Evolutionary conservation across 1,284 basidiomycete species (phyloP).

Genomic region (Cutaneotrichosporon arboriforme): DNA sequence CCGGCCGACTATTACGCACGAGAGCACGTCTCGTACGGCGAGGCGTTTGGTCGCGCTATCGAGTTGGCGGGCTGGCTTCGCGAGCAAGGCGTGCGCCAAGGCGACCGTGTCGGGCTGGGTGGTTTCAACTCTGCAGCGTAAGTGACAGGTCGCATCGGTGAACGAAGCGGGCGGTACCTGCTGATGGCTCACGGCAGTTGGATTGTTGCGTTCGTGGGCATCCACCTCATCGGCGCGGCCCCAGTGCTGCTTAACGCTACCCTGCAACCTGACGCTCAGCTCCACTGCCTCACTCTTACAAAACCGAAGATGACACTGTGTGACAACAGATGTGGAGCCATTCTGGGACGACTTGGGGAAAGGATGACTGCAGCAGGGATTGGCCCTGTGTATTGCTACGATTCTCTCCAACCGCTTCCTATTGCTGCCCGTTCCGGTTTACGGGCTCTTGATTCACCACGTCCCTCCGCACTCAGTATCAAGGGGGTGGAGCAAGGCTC

Average conservation of each 20-base stretch:
- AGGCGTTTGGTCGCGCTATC: conserved; percentile 22
- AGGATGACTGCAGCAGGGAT: conserved; percentile 2
- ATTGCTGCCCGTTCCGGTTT: not conserved
- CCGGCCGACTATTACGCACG: conserved; percentile 10
- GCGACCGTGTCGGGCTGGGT: conserved; percentile 33
- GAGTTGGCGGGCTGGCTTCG: conserved; percentile 31
- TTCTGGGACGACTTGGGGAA: conserved; percentile 14
- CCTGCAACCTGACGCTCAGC: conserved; percentile 27
- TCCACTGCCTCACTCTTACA: conserved; percentile 29
- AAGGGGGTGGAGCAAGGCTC: conserved; percentile 12
- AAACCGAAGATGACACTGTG: conserved; percentile 28
- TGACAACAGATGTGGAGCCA: conserved; percentile 28
- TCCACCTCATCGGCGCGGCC: conserved; percentile 38
- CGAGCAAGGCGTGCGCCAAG: conserved; percentile 24
- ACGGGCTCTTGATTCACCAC: too few species aligned
- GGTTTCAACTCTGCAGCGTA: conserved; percentile 30
- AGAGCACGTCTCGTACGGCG: conserved; percentile 4
- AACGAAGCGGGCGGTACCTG: conserved; percentile 14
- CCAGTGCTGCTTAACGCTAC: conserved; percentile 37
- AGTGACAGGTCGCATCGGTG: conserved; percentile 21
- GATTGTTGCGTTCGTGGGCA: conserved; percentile 35
- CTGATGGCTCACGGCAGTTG: conserved; percentile 24
- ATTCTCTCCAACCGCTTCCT: not conserved
- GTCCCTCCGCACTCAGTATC: not conserved
- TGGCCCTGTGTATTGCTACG: conserved; percentile 7